Evolutionary conservation across 2,329 filamentous ascomycete genomes (phyloP), one percentile per base, ranked within the genome.

Genomic region (Penicillium sp.): DNA sequence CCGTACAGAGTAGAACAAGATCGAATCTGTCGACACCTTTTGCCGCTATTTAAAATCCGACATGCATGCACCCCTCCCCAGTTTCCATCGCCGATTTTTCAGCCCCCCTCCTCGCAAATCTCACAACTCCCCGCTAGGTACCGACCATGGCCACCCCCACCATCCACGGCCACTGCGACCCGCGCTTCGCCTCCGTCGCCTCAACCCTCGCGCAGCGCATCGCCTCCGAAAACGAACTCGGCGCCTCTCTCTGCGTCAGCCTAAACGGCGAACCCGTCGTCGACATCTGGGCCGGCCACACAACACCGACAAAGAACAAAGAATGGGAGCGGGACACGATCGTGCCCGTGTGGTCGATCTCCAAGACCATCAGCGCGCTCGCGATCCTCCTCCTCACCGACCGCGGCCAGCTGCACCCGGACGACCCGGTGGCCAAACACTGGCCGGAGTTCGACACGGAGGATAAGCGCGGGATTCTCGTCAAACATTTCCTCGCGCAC

Each of bases 371-470:
- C 38, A 71, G 70, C 15, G 72, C 70, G 4, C 69, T 82, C 8
- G 77, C 79, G 0, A 70, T 71, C 1, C 67, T 81, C 23, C 67
- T 82, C 23, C 76, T 81, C 7, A 72, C 79, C 35, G 75, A 80
- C 50, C 76, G 79, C 4, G 79, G 78, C 3, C 63, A 76, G 0
- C 59, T 83, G 0, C 69, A 76, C 57, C 66, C 73, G 1, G 63
- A 78, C 49, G 79, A 73, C 13, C 75, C 75, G 2, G 78, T 83
- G 1, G 64, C 76, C 1, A 70, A 74, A 45, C 79, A 82, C 70
- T 83, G 81, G 81, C 81, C 81, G 1, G 81, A 82, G 49, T 83
- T 83, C 58, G 78, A 70, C 0, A 71, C 64, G 13, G 78, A 79
- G 21, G 80, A 78, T 44, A 82, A 82, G 52, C 69, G 78, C 45